Percentiles rank a stretch among this genome's conserved stretches.
Evolutionary conservation across 2,329 filamentous ascomycete genomes (phyloP).

Genomic region (Alternaria sp.): DNA sequence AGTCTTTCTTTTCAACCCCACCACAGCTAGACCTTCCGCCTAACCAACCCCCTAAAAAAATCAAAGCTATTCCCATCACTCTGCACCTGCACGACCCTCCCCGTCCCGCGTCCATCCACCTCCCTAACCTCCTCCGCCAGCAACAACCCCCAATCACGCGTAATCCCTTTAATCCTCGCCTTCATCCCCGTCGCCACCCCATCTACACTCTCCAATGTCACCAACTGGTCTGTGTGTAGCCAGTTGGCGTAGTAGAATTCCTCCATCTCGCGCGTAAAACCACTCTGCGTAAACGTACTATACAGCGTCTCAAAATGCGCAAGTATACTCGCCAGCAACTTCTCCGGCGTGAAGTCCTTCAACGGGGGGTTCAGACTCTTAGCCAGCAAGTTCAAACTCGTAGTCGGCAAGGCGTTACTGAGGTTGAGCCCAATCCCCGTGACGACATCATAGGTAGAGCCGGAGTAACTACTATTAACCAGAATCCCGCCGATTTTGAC

Average conservation of each 20-base stretch:
- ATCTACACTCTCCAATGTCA: constrained; percentile 73
- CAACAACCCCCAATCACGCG: constrained; percentile 87
- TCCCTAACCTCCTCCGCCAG: constrained; percentile 81
- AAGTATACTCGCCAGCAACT: constrained; percentile 80
- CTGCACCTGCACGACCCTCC: constrained; percentile 81
- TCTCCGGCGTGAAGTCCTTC: constrained; percentile 73
- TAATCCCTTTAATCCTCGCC: constrained; percentile 85
- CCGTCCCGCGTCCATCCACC: constrained; percentile 74
- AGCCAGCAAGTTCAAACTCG: constrained; percentile 78
- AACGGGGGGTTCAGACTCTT: constrained; percentile 42
- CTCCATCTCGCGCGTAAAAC: constrained; percentile 78
- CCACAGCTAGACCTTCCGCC: constrained; percentile 65
- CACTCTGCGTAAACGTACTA: constrained; percentile 72
- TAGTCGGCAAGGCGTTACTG: constrained; percentile 83
- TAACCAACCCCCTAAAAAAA: constrained; percentile 88
- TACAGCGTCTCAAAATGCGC: constrained; percentile 81
- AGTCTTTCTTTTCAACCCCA: too few species aligned
- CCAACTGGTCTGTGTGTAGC: constrained; percentile 73
- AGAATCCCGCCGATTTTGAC: constrained; percentile 94
- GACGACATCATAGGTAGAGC: constrained; percentile 80
- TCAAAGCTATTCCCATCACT: constrained; percentile 99
- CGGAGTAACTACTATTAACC: constrained; percentile 82
- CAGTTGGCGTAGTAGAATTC: constrained; percentile 69
- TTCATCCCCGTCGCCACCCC: constrained; percentile 43
- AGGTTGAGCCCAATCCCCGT: constrained; percentile 85